A percentile compares a stretch with the other conserved stretches of the same genome.
Evolutionary conservation across 345 rosid species (phyloP).

Genomic region (Aquilaria malaccensis): DNA sequence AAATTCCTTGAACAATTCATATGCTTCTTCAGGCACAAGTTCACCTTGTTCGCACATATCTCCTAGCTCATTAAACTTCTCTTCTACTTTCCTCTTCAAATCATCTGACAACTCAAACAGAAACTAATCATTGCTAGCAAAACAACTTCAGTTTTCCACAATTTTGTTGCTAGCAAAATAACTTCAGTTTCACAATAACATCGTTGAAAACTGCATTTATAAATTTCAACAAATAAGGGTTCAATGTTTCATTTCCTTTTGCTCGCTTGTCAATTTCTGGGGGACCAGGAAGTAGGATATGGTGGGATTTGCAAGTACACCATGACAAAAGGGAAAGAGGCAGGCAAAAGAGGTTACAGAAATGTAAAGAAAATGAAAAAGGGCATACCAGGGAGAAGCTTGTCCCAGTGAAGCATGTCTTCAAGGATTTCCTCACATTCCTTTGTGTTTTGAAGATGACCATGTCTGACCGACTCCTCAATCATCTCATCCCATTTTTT

Average conservation of each 20-base stretch:
- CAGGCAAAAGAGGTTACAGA: too few species aligned
- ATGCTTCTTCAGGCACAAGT: slow-evolving; percentile 75
- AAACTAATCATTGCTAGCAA: slow-evolving; percentile 1
- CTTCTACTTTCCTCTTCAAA: slow-evolving; percentile 73
- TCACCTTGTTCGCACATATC: slow-evolving; percentile 83
- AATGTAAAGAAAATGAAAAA: not conserved
- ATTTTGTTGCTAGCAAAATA: too few species aligned
- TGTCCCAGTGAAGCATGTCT: slow-evolving; percentile 90
- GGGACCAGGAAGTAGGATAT: too few species aligned
- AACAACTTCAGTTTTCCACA: too few species aligned
- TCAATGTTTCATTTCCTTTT: too few species aligned
- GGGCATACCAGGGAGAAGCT: slow-evolving; percentile 72
- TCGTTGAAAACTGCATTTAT: too few species aligned
- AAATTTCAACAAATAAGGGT: too few species aligned
- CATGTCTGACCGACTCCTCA: slow-evolving; percentile 52
- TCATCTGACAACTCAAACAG: slow-evolving; percentile 43
- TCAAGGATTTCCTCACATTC: slow-evolving; percentile 81
- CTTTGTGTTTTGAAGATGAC: slow-evolving; percentile 57
- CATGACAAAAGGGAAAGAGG: too few species aligned
- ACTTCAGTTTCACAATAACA: too few species aligned
- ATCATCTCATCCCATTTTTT: slow-evolving; percentile 84
- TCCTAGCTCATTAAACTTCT: slow-evolving; percentile 71
- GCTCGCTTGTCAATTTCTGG: too few species aligned
- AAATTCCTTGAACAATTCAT: slow-evolving; percentile 66
- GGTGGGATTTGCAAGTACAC: too few species aligned